Base-by-base conservation (phyloP, 345 rosid species). In the Stellera chamaejasme region DNA sequence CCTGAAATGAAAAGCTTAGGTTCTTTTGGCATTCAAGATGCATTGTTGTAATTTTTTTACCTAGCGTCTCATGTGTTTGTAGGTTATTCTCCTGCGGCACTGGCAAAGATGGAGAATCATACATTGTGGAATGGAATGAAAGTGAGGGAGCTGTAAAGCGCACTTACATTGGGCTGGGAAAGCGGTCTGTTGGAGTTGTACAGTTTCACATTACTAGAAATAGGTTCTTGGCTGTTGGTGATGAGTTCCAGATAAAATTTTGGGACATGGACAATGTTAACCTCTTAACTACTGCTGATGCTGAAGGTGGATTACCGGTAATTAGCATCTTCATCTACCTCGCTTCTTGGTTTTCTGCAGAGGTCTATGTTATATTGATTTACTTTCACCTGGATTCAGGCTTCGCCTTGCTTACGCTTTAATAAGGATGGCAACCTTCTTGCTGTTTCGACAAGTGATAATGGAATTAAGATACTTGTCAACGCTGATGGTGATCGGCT, bases 51-150 rank as follows among this genome's bases (percentile, higher is more conserved):
- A 15, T 6, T 44, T 11, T 13, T 14, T 23, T 15, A 12, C 50
- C 43, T 27, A 27, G 28, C 9, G 15, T 57, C 12, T 43, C 26
- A 42, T 50, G 13, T 27, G 14, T 47, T 5, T 41, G 57, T 45
- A 84, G 87, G 75, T 67, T 84, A 48, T 81, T 82, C 70, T 83
- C 87, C n/a, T 83, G 90, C 32, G 87, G 90, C 58, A 83, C 87
- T 46, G 78, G 73, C 66, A 81, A 81, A 68, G 90, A 80, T 10
- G 87, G 84, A 32, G 81, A 80, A 45, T 80, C 90, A 11, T 70
- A 72, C 67, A 66, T 80, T 66, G 87, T 80, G 61, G 90, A 83
- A 56, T 83, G 90, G 90, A 76, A 80, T 70, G 90, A 80, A 71
- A 76, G 87, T 67, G 90, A 83, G 56, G 90, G 90, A 50, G 70